Percentiles rank a stretch among this genome's conserved stretches.
Conservation (phyloP, 169 alveolate genomes). For the Cytauxzoon felis region DNA sequence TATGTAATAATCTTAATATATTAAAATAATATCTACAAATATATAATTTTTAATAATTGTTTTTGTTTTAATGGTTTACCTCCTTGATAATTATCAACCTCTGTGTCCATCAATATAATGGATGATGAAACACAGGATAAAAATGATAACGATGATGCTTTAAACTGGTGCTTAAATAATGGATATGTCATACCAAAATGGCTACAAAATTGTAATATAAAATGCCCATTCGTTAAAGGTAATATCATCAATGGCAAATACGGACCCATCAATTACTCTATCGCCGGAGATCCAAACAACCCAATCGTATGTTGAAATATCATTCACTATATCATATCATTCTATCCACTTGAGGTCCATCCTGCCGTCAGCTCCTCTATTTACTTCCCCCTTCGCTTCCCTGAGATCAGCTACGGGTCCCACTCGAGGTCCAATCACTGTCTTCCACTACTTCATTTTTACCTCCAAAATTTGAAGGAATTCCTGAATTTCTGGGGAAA, state of each 20-base stretch:
- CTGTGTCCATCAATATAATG: background rate
- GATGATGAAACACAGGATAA: background rate
- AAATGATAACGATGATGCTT: constrained; percentile 8
- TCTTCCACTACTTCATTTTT: no score
- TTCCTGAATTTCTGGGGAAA: no score
- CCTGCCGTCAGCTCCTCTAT: no score
- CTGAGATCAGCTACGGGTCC: no score
- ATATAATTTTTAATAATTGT: no score
- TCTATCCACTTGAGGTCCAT: no score
- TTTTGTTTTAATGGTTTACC: background rate
- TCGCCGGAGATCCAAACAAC: constrained; percentile 59
- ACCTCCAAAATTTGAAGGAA: no score
- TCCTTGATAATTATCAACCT: background rate
- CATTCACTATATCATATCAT: no score
- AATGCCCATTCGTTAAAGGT: constrained; percentile 70
- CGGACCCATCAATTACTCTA: constrained; percentile 66
- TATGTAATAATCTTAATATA: background rate
- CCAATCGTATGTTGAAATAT: constrained; percentile 28
- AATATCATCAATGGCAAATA: constrained; percentile 63
- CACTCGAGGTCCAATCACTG: no score
- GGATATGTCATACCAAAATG: constrained; percentile 68
- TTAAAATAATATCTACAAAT: background rate
- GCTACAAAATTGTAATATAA: constrained; percentile 54
- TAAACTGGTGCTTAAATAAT: constrained; percentile 52
- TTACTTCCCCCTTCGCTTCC: no score